Base-by-base conservation (phyloP, 1,284 basidiomycete species). In the Apiotrichum sp. region DNA sequence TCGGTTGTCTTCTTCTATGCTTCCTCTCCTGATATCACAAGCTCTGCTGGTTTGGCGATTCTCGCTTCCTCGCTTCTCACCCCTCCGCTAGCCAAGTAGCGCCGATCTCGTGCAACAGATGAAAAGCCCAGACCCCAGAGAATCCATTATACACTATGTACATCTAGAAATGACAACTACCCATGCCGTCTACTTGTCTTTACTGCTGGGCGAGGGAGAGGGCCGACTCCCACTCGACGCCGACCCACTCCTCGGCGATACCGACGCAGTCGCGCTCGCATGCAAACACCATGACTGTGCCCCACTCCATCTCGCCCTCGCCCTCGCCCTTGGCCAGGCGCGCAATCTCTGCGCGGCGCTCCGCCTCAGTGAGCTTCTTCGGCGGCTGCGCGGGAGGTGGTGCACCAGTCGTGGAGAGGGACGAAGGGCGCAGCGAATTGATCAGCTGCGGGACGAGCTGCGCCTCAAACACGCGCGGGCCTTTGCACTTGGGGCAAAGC, bases 391-490 rank as follows among this genome's bases (percentile, higher is more conserved):
- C 6, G 31, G 22, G 38, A 6, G 45, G 34, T 1, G 51, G 33
- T n/a, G 39, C 41, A 36, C 56, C 59, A 13, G 51, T 56, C 5
- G 64, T 47, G n/a, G 64, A 62, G 6, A 76, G 53, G 0, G 58
- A 58, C 4, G 66, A 50, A 2, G 72, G 70, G 31, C 63, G 64
- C 7, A 78, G 65, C 9, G 69, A 49, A 33, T 67, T 65, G 57
- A 77, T 76, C 49, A 78, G 62, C 33, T 68, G 69, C 11, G 76
- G 75, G 2, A 74, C 71, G 47, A 77, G 70, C 62, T 78, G 76
- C 32, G 76, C 58, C 61, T 78, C 76, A 43, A 77, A 78, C 10
- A 70, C 69, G 14, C 76, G 59, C 50, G 66, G 54, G 3, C 63
- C 64, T 13, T 55, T 58, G 56, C 76, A 78, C 29, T 59, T 59